Percentiles rank a stretch among this genome's conserved stretches.
phyloP scores from a whole-genome alignment of 495 filamentous ascomycete species.

The Amphirosellinia nigrospora region DNA sequence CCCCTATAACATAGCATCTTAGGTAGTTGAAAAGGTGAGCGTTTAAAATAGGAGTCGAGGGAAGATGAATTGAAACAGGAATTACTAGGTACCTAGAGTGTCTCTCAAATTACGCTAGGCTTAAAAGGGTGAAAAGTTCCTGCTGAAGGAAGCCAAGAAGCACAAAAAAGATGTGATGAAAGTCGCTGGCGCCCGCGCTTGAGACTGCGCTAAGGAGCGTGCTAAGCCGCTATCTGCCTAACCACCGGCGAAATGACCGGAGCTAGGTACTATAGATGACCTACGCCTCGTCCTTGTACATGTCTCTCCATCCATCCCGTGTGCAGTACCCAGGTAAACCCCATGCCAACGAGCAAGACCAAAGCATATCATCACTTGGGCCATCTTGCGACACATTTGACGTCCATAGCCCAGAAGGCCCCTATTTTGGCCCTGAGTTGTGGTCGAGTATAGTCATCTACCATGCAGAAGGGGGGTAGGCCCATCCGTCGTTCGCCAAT shows the following conservation, averaged over 20 bases:
- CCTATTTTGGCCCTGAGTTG: neutral
- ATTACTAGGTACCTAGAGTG: neutral
- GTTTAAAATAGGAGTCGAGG: neutral
- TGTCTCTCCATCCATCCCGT: neutral
- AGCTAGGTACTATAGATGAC: neutral
- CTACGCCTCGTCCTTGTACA: neutral
- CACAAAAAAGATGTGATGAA: neutral
- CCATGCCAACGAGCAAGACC: neutral
- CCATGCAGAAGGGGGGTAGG: neutral
- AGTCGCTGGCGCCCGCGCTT: slow-evolving; percentile 20
- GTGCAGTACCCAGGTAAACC: neutral
- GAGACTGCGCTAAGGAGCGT: slow-evolving; percentile 12
- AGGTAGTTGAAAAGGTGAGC: neutral
- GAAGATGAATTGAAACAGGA: neutral
- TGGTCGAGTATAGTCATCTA: neutral
- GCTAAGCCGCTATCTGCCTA: slow-evolving; percentile 10
- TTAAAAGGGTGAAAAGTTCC: neutral
- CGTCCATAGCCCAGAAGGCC: neutral
- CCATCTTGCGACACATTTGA: neutral
- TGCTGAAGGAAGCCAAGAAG: neutral
- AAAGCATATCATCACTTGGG: neutral
- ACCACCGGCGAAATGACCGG: slow-evolving; percentile 1
- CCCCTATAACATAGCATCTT: neutral
- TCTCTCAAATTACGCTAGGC: neutral
- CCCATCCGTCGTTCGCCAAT: neutral